Percentiles rank a stretch among this genome's conserved stretches.
These are phyloP conservation scores for Graphilbum sp. DNA, from an alignment of 2,329 filamentous ascomycete genomes.

Conservation along the genomic window DNA sequence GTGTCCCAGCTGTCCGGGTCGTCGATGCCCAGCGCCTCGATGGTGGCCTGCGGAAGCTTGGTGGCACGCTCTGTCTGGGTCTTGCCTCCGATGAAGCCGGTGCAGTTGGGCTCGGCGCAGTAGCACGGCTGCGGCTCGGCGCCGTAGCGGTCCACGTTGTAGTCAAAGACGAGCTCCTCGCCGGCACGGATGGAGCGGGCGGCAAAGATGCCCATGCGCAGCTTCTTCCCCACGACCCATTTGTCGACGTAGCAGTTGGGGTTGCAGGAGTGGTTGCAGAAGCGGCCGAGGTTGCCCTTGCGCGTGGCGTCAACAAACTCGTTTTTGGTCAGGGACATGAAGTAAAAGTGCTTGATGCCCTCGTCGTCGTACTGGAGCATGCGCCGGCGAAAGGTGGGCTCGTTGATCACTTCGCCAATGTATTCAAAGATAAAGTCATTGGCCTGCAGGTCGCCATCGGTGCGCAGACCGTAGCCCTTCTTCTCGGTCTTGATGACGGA, in stretches of 20 bases:
- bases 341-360: slow-evolving; percentile 98
- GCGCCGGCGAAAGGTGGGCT: slow-evolving; percentile 71
- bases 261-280: slow-evolving; percentile 98
- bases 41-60: slow-evolving; percentile 74
- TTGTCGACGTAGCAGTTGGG: slow-evolving; percentile 99
- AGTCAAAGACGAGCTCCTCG: slow-evolving; percentile 96
- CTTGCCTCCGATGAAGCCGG: slow-evolving; percentile 92
- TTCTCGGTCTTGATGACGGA: slow-evolving; percentile 96
- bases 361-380: slow-evolving; percentile 91
- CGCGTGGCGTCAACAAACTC: slow-evolving; percentile 98
- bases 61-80: slow-evolving; percentile 93
- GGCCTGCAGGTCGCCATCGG: slow-evolving; percentile 58
- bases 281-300: slow-evolving; percentile 86
- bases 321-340: slow-evolving; percentile 94
- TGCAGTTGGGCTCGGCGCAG: slow-evolving; percentile 86
- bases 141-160: slow-evolving; percentile 96
- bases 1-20: slow-evolving; percentile 87
- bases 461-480: slow-evolving; percentile 85
- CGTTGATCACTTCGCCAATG: slow-evolving; percentile 94
- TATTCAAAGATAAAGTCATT: slow-evolving; percentile 97
- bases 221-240: slow-evolving; percentile 93
- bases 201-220: slow-evolving; percentile 98
- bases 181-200: slow-evolving; percentile 69
- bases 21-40: slow-evolving; percentile 91
- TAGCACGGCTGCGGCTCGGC: slow-evolving; percentile 95